Conservation (phyloP, 2,329 filamentous ascomycete genomes). For the Venturia oleaginea region DNA sequence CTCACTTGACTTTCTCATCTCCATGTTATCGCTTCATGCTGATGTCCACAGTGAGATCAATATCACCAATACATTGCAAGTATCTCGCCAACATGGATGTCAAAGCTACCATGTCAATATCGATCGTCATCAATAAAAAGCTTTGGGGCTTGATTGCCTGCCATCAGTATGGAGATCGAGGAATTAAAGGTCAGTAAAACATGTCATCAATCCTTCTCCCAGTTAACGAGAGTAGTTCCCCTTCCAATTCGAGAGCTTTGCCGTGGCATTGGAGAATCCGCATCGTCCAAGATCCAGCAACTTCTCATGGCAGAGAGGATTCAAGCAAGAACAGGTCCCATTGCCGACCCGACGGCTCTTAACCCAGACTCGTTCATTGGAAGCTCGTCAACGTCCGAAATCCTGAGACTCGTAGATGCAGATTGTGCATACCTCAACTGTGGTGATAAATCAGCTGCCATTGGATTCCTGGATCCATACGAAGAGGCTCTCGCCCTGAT, state of each 20-base stretch:
- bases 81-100: constrained; percentile 8
- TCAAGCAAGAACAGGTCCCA: background rate
- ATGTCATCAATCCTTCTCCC: background rate
- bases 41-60: background rate
- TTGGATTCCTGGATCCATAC: background rate
- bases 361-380: background rate
- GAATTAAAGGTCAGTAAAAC: background rate
- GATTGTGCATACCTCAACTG: background rate
- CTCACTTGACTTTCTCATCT: background rate
- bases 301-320: background rate
- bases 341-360: background rate
- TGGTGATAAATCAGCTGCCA: background rate
- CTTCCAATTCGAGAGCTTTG: constrained; percentile 6
- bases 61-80: constrained; percentile 6
- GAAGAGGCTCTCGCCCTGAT: background rate
- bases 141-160: constrained; percentile 2
- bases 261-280: background rate
- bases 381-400: background rate
- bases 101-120: constrained; percentile 4
- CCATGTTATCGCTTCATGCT: background rate
- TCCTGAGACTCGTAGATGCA: background rate
- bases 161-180: constrained; percentile 1
- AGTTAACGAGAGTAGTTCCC: background rate
- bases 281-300: background rate
- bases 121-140: background rate